These are phyloP conservation scores for Trichocladium uniseriatum DNA, from an alignment of 495 filamentous ascomycete genomes.

Conservation along the genomic window DNA sequence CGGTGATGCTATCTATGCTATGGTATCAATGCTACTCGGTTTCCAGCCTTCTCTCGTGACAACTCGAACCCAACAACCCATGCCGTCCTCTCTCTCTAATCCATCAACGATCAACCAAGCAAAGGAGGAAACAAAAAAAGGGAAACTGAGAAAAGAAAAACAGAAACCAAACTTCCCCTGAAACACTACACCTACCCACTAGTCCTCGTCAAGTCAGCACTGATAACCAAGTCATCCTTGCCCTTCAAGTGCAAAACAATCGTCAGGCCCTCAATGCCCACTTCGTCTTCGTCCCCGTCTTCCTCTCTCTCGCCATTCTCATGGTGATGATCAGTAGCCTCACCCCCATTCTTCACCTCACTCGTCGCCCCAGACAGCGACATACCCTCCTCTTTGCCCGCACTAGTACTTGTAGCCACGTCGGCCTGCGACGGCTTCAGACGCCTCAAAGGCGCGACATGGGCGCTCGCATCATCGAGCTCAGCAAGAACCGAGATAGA, in stretches of 20 bases:
- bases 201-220: conserved; percentile 29
- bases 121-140: too few relatives aligned
- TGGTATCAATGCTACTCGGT: too few relatives aligned
- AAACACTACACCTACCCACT: not conserved
- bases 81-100: too few relatives aligned
- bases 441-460: not conserved
- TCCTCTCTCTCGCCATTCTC: not conserved
- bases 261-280: conserved; percentile 36
- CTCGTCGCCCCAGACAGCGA: not conserved
- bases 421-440: not conserved
- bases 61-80: not conserved
- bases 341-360: not conserved
- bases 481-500: not conserved
- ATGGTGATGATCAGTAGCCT: too few relatives aligned
- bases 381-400: not conserved
- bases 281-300: conserved; percentile 13
- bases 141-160: too few relatives aligned
- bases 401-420: not conserved
- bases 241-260: conserved; percentile 37
- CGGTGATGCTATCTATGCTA: too few relatives aligned
- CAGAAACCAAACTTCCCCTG: not conserved
- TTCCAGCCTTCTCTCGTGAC: too few relatives aligned
- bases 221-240: conserved; percentile 40
- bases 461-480: not conserved
- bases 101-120: too few relatives aligned